Evolutionary conservation across 1,284 basidiomycete genomes (phyloP).

Genomic region (Sanguinoderma infundibulare): DNA sequence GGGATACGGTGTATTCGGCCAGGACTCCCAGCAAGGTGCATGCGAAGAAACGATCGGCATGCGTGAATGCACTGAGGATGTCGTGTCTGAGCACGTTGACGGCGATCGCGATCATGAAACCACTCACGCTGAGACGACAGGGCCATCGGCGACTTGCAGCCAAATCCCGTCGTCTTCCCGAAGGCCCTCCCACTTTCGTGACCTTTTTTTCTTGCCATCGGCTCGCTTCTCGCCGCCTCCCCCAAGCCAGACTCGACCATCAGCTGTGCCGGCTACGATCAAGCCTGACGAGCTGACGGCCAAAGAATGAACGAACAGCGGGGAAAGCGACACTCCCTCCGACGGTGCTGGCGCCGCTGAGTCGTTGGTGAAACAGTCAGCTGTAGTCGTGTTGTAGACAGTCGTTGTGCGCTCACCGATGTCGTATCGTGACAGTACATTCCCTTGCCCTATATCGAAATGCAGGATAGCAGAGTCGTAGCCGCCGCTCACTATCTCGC

Average conservation of each 20-base stretch:
- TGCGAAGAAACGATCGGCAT: conserved; percentile 47
- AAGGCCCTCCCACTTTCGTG: conserved; percentile 75
- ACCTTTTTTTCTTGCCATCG: conserved; percentile 51
- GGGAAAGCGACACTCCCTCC: conserved; percentile 61
- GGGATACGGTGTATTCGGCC: conserved; percentile 47
- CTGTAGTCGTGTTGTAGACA: not conserved
- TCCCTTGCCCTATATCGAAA: conserved; percentile 65
- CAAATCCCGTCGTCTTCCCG: conserved; percentile 48
- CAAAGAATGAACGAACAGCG: conserved; percentile 71
- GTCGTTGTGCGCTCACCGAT: conserved; percentile 49
- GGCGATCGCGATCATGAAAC: not conserved
- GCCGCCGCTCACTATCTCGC: conserved; percentile 75
- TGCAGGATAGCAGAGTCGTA: conserved; percentile 74
- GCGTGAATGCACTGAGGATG: conserved; percentile 52
- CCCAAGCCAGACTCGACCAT: conserved; percentile 73
- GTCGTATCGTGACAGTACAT: conserved; percentile 58
- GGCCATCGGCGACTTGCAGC: conserved; percentile 65
- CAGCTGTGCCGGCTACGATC: conserved; percentile 73
- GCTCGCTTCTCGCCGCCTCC: conserved; percentile 63
- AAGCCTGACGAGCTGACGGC: conserved; percentile 60
- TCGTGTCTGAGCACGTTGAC: conserved; percentile 6
- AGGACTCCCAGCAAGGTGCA: conserved; percentile 67
- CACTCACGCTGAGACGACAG: conserved; percentile 66
- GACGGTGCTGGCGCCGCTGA: conserved; percentile 46
- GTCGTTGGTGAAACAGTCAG: not conserved